Evolutionary conservation across 2,329 filamentous ascomycete species (phyloP), one percentile per base, ranked within the genome.

Genomic region (Diaporthe ilicicola): DNA sequence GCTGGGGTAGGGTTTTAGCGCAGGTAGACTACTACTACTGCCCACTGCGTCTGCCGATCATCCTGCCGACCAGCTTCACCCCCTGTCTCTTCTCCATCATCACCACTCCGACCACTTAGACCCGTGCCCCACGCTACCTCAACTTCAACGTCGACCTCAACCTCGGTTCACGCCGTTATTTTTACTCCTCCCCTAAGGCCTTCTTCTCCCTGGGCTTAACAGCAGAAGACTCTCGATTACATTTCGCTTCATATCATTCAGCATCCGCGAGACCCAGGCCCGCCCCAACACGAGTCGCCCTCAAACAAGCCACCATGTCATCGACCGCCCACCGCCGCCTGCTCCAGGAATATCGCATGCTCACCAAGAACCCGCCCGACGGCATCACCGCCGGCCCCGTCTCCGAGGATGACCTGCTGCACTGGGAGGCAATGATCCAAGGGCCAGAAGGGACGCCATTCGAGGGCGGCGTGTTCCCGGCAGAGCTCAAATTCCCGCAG

Each of bases 381-480:
- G 96, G 96, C 81, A 98, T 99, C 84, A 97, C 94, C 71, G 96
- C 96, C 19, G 96, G 96, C 24, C 96, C 96, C 42, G 87, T 98
- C 73, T 93, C 89, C 74, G 96, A 99, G 85, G 96, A 98, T 81
- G 94, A 99, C 84, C 91, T 98, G 79, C 93, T 98, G 77, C 86
- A 94, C 78, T 99, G 96, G 96, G 96, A 99, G 84, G 96, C 95
- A 10, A 85, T 98, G 73, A 98, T 99, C 78, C 92, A 97, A 82
- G 96, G 96, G 0, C 96, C 96, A 15, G 95, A 97, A 79, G 96
- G 93, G 73, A 99, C 96, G 1, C 96, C 96, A 0, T 99, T 97
- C 77, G 95, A 97, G 85, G 95, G 95, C 71, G 96, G 96, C 67
- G 90, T 99, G 72, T 99, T 98, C 81, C 94, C 95, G 51, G 96